Conservation (phyloP, 1,284 basidiomycete genomes). For the Pseudomicrostroma phylloplanum region DNA sequence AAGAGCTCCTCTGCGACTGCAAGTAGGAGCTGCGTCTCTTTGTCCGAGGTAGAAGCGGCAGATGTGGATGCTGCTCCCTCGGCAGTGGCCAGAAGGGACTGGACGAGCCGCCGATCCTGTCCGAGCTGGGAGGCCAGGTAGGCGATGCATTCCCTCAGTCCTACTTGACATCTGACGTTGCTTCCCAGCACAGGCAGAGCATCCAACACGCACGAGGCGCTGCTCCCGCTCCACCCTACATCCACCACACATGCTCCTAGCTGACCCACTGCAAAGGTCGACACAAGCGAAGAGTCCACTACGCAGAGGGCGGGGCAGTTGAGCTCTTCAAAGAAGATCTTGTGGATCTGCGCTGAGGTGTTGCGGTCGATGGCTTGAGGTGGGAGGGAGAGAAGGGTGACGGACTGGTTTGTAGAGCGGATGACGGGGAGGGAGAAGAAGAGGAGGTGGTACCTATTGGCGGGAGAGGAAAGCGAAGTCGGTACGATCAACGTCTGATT, state of each 20-base stretch:
- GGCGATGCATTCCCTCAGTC: constrained; percentile 37
- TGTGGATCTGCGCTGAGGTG: constrained; percentile 69
- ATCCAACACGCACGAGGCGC: constrained; percentile 74
- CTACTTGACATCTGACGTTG: constrained; percentile 32
- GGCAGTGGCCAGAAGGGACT: constrained; percentile 20
- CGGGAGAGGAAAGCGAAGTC: neutral
- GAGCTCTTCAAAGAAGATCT: constrained; percentile 91
- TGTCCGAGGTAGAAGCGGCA: constrained; percentile 11
- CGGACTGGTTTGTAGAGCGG: constrained; percentile 78
- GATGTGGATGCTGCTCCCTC: neutral
- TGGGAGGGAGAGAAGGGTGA: constrained; percentile 68
- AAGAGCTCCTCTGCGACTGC: constrained; percentile 35
- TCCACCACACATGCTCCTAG: constrained; percentile 78
- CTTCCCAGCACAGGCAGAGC: constrained; percentile 55
- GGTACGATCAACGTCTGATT: neutral
- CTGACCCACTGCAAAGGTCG: constrained; percentile 73
- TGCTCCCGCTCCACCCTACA: constrained; percentile 69
- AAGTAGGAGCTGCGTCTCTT: constrained; percentile 10
- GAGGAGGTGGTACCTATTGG: constrained; percentile 72
- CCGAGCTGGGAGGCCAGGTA: constrained; percentile 42
- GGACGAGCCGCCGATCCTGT: constrained; percentile 34
- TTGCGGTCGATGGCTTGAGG: constrained; percentile 64
- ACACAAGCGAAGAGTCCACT: constrained; percentile 75
- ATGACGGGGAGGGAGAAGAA: constrained; percentile 70
- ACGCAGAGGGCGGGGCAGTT: constrained; percentile 80